Percentiles rank a stretch among this genome's conserved stretches.
phyloP scores from a whole-genome alignment of 1,139 yeast genomes.

The Wickerhamomyces sp. region DNA sequence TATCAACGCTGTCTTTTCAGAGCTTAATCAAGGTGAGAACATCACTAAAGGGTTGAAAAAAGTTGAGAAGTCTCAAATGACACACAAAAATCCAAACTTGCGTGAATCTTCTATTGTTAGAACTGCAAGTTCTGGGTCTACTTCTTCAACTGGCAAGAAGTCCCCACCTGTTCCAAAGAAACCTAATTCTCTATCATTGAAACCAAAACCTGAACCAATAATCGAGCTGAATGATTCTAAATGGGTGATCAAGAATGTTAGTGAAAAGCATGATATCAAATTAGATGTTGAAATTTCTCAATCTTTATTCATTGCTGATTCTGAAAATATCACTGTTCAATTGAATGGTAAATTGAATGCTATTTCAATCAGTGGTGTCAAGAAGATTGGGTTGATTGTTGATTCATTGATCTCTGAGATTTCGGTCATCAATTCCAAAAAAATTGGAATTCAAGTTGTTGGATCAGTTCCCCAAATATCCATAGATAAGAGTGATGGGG shows the following conservation, averaged over 20 bases:
- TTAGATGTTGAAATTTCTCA: constrained; percentile 83
- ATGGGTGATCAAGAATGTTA: constrained; percentile 84
- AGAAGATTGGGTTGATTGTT: constrained; percentile 66
- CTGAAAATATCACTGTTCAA: constrained; percentile 67
- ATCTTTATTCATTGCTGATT: constrained; percentile 82
- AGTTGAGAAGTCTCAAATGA: constrained; percentile 91
- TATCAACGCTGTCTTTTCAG: constrained; percentile 88
- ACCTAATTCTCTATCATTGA: constrained; percentile 53
- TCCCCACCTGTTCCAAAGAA: constrained; percentile 60
- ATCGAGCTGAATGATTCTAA: constrained; percentile 80
- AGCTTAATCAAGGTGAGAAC: constrained; percentile 75
- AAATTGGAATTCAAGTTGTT: constrained; percentile 80
- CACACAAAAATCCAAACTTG: constrained; percentile 86
- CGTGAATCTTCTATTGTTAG: constrained; percentile 42
- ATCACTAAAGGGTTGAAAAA: constrained; percentile 85
- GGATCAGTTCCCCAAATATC: constrained; percentile 79
- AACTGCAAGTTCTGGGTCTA: constrained; percentile 18
- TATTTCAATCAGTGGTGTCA: constrained; percentile 68
- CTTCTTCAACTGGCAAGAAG: constrained; percentile 38
- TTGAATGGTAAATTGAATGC: constrained; percentile 67
- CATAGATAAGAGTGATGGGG: constrained; percentile 86
- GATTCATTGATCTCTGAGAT: constrained; percentile 86
- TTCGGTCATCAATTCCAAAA: constrained; percentile 76
- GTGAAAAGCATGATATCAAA: constrained; percentile 50
- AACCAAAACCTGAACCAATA: constrained; percentile 62